Base-by-base conservation (phyloP, 768 basidiomycete genomes). In the Saitozyma podzolica region DNA sequence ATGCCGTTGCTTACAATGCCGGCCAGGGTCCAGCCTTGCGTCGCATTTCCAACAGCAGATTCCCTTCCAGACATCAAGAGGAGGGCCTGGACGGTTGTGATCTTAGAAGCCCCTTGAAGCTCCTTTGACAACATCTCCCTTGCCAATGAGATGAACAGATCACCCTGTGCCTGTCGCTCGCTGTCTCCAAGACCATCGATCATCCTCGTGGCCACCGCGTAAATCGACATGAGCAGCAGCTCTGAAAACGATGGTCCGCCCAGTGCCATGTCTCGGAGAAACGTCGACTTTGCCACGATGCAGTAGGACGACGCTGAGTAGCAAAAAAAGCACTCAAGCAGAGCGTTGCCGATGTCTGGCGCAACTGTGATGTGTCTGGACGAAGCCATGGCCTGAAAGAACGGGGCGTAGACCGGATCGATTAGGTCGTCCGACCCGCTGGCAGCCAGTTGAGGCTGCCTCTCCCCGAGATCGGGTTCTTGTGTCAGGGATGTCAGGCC, bases 281-380 rank as follows among this genome's bases (percentile, higher is more conserved):
- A 64, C 13, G 51, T 8, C 7, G 58, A 13, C 11, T 59, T 57
- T 13, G 59, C 49, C 42, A 55, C 54, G 10, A 54, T 47, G 29
- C 59, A 43, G 40, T 54, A 59, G 9, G 59, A 45, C 41, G 52
- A 40, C 29, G 29, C 29, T 29, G 29, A 29, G 53, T 64, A 64
- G 37, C 58, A 64, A 41, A 48, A 50, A 42, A 52, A 64, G 17
- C 49, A 50, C 8, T 54, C 42, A 10, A 64, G 43, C 10, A 64
- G 54, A 11, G 56, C 63, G 39, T 64, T 53, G 19, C 63, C 63
- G 10, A 64, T 39, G 20, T 64, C 63, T 9, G 63, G 58, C 9
- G 63, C 63, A 17, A 64, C 63, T 8, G 63, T 59, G 45, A 64
- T 64, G 52, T 64, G 63, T 42, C 56, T 64, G 10, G 58, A 58